phyloP scores from a whole-genome alignment of 2,329 filamentous ascomycete species.

The Aspergillus sp. region DNA sequence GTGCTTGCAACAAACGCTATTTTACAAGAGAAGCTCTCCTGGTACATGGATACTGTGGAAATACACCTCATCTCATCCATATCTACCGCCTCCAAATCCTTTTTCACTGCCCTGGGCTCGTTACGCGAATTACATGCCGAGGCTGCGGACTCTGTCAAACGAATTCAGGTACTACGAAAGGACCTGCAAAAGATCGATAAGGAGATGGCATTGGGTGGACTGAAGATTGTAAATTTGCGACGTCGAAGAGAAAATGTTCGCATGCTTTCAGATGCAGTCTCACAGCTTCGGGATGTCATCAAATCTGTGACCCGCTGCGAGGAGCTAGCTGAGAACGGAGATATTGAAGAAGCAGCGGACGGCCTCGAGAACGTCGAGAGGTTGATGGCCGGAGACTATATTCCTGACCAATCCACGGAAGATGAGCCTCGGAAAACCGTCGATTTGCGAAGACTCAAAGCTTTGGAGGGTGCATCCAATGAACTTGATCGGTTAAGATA shows the following conservation, averaged over 20 bases:
- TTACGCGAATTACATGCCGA: conserved; percentile 88
- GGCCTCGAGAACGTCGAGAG: conserved; percentile 75
- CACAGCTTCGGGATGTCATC: conserved; percentile 78
- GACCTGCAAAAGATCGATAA: conserved; percentile 80
- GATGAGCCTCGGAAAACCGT: conserved; percentile 44
- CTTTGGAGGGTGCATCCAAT: conserved; percentile 74
- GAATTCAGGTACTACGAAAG: conserved; percentile 76
- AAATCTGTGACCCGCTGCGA: conserved; percentile 75
- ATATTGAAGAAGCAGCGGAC: conserved; percentile 76
- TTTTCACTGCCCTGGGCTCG: conserved; percentile 91
- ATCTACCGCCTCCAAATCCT: conserved; percentile 90
- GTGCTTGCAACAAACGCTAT: conserved; percentile 95
- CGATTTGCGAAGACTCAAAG: conserved; percentile 76
- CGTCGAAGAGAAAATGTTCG: conserved; percentile 80
- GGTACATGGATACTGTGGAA: conserved; percentile 99
- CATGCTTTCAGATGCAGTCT: conserved; percentile 76
- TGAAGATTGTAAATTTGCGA: conserved; percentile 82
- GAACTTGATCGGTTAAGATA: conserved; percentile 75
- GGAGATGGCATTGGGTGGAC: conserved; percentile 80
- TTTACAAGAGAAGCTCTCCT: conserved; percentile 94
- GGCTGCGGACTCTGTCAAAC: conserved; percentile 83
- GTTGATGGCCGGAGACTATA: conserved; percentile 72
- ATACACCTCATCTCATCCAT: conserved; percentile 96
- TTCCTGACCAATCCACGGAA: conserved; percentile 29
- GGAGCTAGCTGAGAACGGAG: conserved; percentile 75